Base-by-base conservation (phyloP, 2,329 filamentous ascomycete genomes). In the Penicillium oxalicum region DNA sequence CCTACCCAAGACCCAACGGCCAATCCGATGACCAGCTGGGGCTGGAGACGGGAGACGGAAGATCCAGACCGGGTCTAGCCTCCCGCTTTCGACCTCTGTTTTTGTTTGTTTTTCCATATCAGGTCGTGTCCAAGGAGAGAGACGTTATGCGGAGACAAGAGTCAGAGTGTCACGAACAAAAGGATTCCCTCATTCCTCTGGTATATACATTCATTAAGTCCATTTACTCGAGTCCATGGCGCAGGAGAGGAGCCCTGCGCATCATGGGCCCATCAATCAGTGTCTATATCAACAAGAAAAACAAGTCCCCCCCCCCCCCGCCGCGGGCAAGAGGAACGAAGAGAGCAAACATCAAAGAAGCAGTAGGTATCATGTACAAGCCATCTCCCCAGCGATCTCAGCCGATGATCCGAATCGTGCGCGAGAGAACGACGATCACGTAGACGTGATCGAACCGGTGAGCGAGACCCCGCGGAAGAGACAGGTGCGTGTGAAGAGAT, bases 301-400 rank as follows among this genome's bases (percentile, higher is more conserved):
- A 37, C 35, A 12, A 9, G 32, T 28, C 42, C 42, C 33, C 32
- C 12, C 12, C 35, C 35, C 12, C 8, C 3, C n/a, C n/a, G 29
- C 7, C 7, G 29, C 2, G 11, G 11, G 29, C 29, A 32, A 32
- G 29, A 4, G 29, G 29, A 32, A 11, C 8, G 4, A 32, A 32
- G 29, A 32, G 29, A 11, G 4, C 7, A 35, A 18, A 42, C n/a
- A 26, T 25, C 18, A 35, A 13, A 28, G 27, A 44, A 44, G 28
- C 25, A 35, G 13, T 39, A 62, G 61, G 60, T 66, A 67, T 66
- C 64, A 64, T 67, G 53, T 67, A 66, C 62, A 65, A 65, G 56
- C 47, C 40, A 49, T 34, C 4, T 12, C 8, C n/a, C 34, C 26
- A 12, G 5, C 6, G 5, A 1, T 27, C 9, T 8, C 26, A 8